Percentiles rank a stretch among this genome's conserved stretches.
phyloP scores from a whole-genome alignment of 2,329 filamentous ascomycete species.

The Clonostachys sp. region DNA sequence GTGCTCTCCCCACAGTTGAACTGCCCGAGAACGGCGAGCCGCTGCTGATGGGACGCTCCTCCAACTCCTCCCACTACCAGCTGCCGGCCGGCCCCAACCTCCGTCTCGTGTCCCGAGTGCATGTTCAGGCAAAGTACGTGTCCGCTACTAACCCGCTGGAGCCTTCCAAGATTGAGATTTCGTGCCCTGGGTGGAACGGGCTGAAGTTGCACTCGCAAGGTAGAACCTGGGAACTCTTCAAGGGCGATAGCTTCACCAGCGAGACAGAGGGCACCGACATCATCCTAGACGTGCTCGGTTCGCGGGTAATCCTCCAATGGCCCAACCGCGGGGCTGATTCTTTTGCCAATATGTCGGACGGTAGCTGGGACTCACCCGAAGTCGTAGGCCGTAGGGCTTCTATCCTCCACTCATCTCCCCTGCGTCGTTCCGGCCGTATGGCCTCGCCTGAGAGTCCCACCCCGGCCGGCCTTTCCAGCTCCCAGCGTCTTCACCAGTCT shows the following conservation, averaged over 20 bases:
- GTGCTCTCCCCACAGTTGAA: slow-evolving; percentile 76
- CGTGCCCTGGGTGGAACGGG: slow-evolving; percentile 95
- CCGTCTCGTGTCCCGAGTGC: slow-evolving; percentile 86
- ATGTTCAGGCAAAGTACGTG: slow-evolving; percentile 84
- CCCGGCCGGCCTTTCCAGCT: slow-evolving; percentile 35
- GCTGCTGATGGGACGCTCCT: slow-evolving; percentile 86
- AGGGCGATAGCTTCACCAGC: slow-evolving; percentile 85
- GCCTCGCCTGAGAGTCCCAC: slow-evolving; percentile 71
- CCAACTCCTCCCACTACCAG: slow-evolving; percentile 93
- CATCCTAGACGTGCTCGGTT: slow-evolving; percentile 92
- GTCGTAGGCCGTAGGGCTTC: slow-evolving; percentile 20
- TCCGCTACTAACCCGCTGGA: slow-evolving; percentile 63
- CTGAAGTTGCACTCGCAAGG: slow-evolving; percentile 89
- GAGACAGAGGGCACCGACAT: slow-evolving; percentile 85
- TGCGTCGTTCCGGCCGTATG: slow-evolving; percentile 53
- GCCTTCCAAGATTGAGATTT: slow-evolving; percentile 76
- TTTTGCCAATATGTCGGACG: slow-evolving; percentile 54
- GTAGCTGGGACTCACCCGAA: slow-evolving; percentile 61
- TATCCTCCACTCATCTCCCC: slow-evolving; percentile 55
- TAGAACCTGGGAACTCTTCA: slow-evolving; percentile 77
- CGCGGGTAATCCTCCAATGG: slow-evolving; percentile 86
- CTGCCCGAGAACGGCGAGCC: slow-evolving; percentile 77
- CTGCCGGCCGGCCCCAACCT: slow-evolving; percentile 66
- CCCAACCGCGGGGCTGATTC: slow-evolving; percentile 52
- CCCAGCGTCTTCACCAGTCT: slow-evolving; percentile 35